Percentiles rank a stretch among this genome's conserved stretches.
These are phyloP conservation scores for Beauveria asiatica DNA, from an alignment of 2,329 filamentous ascomycete species.

Conservation along the genomic window DNA sequence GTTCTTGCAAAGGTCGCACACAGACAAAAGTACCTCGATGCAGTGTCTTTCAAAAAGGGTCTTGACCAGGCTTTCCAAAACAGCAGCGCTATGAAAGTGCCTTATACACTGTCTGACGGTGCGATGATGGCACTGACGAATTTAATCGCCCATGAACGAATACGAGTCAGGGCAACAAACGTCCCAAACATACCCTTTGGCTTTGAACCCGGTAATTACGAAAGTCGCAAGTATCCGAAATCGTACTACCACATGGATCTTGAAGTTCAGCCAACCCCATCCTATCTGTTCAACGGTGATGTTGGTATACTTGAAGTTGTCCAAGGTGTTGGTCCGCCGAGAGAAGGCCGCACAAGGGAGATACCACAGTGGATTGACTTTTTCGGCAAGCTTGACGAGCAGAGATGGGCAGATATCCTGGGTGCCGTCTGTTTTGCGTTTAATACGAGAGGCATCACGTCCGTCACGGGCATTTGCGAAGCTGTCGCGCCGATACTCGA, in stretches of 20 bases:
- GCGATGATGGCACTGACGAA: constrained; percentile 60
- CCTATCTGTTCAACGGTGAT: constrained; percentile 48
- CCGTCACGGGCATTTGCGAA: constrained; percentile 41
- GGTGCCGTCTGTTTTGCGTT: constrained; percentile 54
- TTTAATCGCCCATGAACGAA: constrained; percentile 49
- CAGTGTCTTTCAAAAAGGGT: constrained; percentile 48
- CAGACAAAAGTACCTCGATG: constrained; percentile 47
- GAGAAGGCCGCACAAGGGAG: constrained; percentile 33
- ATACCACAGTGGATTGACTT: constrained; percentile 69
- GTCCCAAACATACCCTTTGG: constrained; percentile 59
- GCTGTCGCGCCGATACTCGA: constrained; percentile 52
- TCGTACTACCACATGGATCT: constrained; percentile 57
- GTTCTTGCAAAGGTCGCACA: constrained; percentile 49
- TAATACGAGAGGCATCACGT: constrained; percentile 52
- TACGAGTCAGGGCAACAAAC: constrained; percentile 44
- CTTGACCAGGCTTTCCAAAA: constrained; percentile 49
- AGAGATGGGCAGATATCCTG: constrained; percentile 56
- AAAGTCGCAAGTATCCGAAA: constrained; percentile 59
- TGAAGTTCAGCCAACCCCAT: constrained; percentile 52
- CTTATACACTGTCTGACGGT: constrained; percentile 53
- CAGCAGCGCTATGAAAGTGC: constrained; percentile 34
- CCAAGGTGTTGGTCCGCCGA: constrained; percentile 31
- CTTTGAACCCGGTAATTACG: constrained; percentile 62
- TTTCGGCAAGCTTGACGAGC: constrained; percentile 48
- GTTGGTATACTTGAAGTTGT: constrained; percentile 33